These are phyloP conservation scores for Phytophthora capsici DNA, from an alignment of 352 stramenopile species.

Conservation along the genomic window DNA sequence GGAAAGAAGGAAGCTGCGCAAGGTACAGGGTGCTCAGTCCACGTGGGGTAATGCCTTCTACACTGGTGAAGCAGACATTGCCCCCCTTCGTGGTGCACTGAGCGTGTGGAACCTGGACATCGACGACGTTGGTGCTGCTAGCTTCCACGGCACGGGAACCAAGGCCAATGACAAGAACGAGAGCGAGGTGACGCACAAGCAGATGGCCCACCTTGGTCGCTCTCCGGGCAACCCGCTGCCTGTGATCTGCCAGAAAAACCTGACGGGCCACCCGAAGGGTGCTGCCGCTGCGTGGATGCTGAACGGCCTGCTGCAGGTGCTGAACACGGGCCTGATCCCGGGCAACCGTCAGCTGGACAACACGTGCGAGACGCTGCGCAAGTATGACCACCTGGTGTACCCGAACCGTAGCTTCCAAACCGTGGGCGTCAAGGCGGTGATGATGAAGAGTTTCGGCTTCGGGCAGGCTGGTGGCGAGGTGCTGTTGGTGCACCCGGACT, in stretches of 20 bases:
- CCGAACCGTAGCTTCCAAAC: constrained; percentile 85
- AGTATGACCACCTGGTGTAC: constrained; percentile 84
- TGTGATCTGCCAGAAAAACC: constrained; percentile 84
- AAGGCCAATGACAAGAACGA: constrained; percentile 90
- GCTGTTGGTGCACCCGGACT: constrained; percentile 69
- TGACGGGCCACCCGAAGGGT: constrained; percentile 87
- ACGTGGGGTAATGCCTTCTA: constrained; percentile 81
- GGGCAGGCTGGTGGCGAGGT: constrained; percentile 79
- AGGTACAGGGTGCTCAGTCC: constrained; percentile 68
- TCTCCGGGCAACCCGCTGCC: constrained; percentile 75
- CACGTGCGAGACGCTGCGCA: constrained; percentile 65
- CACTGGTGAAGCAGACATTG: constrained; percentile 60
- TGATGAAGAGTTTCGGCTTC: constrained; percentile 90
- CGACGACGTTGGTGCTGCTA: constrained; percentile 81
- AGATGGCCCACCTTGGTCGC: constrained; percentile 80
- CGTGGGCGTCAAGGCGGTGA: constrained; percentile 73
- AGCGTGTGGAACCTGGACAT: constrained; percentile 81
- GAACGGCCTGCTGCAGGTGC: constrained; percentile 84
- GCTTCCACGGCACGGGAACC: constrained; percentile 88
- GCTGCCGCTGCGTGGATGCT: constrained; percentile 85
- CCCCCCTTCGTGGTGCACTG: constrained; percentile 77
- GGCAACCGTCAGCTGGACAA: constrained; percentile 89
- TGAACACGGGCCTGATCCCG: constrained; percentile 79
- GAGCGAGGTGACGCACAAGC: constrained; percentile 87
- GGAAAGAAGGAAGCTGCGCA: constrained; percentile 49